Percentiles rank a stretch among this genome's conserved stretches.
Conservation (phyloP, 2,329 filamentous ascomycete species). For the Acarospora socialis region DNA sequence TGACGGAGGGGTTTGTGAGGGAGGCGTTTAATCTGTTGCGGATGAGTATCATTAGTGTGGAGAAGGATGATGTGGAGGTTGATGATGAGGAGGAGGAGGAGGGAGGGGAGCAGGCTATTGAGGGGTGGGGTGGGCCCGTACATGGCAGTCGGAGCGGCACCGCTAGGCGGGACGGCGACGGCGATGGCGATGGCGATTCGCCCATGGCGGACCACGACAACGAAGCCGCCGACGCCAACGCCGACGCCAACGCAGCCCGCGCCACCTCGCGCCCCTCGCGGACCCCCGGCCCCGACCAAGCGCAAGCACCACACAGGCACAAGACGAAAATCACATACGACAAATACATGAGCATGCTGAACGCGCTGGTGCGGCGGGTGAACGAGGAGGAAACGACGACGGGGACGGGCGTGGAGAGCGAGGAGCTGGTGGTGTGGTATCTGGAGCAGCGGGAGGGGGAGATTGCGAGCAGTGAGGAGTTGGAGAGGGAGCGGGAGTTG, state of each 20-base stretch:
- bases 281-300: conserved; percentile 28
- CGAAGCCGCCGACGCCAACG: conserved; percentile 24
- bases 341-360: conserved; percentile 84
- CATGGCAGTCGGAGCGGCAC: conserved; percentile 20
- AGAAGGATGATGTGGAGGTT: conserved; percentile 93
- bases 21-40: conserved; percentile 85
- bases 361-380: conserved; percentile 67
- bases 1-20: conserved; percentile 69
- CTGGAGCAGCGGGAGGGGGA: conserved; percentile 81
- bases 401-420: conserved; percentile 73
- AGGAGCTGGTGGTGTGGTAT: conserved; percentile 76
- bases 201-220: conserved; percentile 37
- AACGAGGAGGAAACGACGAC: conserved; percentile 63
- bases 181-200: conserved; percentile 35
- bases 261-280: conserved; percentile 28
- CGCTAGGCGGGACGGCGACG: conserved; percentile 14
- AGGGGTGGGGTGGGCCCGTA: conserved; percentile 34
- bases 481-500: conserved; percentile 58
- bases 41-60: conserved; percentile 93
- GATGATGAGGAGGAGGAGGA: conserved; percentile 58
- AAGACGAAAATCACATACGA: conserved; percentile 91
- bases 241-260: conserved; percentile 18
- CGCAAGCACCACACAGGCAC: conserved; percentile 31
- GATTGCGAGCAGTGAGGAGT: conserved; percentile 64
- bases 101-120: conserved; percentile 34